Percentiles rank a stretch among this genome's conserved stretches.
Evolutionary conservation across 225 moss, liverwort and hornwort genomes (phyloP).

Genomic region (Sphagnum contortum): DNA sequence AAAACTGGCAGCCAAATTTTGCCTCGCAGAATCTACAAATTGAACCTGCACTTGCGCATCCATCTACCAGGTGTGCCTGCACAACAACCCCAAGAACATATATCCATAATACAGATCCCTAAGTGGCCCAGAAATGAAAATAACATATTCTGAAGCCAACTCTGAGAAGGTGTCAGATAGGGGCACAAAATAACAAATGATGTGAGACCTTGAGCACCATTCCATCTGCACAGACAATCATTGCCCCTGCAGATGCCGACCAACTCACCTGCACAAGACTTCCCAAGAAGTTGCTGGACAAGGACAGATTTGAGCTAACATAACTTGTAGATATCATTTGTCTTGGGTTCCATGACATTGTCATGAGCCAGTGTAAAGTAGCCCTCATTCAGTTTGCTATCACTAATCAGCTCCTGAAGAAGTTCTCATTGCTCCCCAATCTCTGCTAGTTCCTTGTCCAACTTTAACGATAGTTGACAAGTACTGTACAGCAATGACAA

Average conservation of each 20-base stretch:
- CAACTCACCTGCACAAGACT: too few species aligned
- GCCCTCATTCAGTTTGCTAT: constrained; percentile 95
- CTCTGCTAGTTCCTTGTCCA: constrained; percentile 55
- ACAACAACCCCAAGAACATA: too few species aligned
- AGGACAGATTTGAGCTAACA: not conserved
- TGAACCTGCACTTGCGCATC: constrained; percentile 85
- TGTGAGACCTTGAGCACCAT: too few species aligned
- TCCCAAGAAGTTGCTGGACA: too few species aligned
- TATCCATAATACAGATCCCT: too few species aligned
- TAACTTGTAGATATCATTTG: constrained; percentile 98
- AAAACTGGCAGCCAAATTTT: constrained; percentile 91
- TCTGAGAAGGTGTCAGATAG: too few species aligned
- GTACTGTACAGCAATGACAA: constrained; percentile 91
- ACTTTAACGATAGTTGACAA: constrained; percentile 73
- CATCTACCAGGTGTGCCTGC: constrained; percentile 96
- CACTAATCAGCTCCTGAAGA: constrained; percentile 77
- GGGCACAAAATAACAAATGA: too few species aligned
- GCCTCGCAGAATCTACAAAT: constrained; percentile 91
- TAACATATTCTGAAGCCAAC: too few species aligned
- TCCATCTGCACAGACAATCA: too few species aligned
- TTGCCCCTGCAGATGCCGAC: too few species aligned
- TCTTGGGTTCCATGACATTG: constrained; percentile 99
- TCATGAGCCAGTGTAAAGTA: constrained; percentile 96
- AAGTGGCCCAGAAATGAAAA: too few species aligned
- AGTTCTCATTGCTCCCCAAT: constrained; percentile 66